These are phyloP conservation scores for Tricholoma furcatifolium DNA, from an alignment of 768 basidiomycete genomes.

Conservation along the genomic window DNA sequence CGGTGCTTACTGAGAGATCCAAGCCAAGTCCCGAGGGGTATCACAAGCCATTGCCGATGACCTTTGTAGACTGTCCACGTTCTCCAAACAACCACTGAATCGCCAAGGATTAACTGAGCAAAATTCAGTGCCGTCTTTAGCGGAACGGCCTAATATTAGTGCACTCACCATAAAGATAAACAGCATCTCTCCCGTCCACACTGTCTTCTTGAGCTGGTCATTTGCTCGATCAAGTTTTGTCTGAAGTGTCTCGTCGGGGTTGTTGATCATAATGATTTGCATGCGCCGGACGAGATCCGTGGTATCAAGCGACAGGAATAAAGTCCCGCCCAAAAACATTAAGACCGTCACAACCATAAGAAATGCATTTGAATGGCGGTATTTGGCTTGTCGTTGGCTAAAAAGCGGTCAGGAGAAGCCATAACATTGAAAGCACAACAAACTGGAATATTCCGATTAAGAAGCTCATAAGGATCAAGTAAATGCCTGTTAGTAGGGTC, in stretches of 20 bases:
- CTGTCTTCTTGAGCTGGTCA: conserved; percentile 18
- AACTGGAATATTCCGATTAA: conserved; percentile 15
- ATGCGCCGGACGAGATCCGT: conserved; percentile 26
- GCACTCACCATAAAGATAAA: conserved; percentile 27
- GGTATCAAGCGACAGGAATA: conserved; percentile 26
- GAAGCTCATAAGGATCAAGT: conserved; percentile 18
- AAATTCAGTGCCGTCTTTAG: neutral
- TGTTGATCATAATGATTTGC: conserved; percentile 23
- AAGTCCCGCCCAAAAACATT: conserved; percentile 26
- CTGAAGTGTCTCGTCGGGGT: conserved; percentile 18
- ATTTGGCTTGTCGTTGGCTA: conserved; percentile 18
- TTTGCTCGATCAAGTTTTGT: conserved; percentile 21
- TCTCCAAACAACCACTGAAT: conserved; percentile 31
- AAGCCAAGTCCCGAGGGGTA: conserved; percentile 25
- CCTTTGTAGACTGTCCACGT: conserved; percentile 24
- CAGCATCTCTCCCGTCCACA: conserved; percentile 30
- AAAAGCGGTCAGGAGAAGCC: neutral
- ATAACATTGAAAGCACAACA: neutral
- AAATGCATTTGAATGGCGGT: conserved; percentile 17
- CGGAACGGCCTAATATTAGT: no score
- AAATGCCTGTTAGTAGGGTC: conserved; percentile 11
- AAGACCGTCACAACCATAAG: conserved; percentile 22
- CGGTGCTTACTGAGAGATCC: conserved; percentile 23
- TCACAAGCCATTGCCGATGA: conserved; percentile 15
- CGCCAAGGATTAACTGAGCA: conserved; percentile 25